Conservation (phyloP, 1,284 basidiomycete genomes). For the Irpex rosettiformis region DNA sequence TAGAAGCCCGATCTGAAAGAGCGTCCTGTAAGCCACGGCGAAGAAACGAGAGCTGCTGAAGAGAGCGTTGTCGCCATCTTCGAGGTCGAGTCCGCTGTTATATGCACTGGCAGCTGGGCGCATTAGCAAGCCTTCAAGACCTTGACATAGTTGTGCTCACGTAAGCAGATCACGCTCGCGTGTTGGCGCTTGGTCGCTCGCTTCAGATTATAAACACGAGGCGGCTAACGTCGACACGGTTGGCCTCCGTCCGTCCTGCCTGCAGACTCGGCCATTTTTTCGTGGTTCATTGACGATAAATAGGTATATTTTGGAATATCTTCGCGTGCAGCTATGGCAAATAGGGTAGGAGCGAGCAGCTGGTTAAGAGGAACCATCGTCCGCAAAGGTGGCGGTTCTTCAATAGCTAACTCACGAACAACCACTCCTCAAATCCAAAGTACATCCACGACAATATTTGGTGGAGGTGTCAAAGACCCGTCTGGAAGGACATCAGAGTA, state of each 20-base stretch:
- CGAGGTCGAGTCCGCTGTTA: neutral
- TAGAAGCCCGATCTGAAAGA: neutral
- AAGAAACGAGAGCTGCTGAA: neutral
- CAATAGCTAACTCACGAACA: slow-evolving; percentile 46
- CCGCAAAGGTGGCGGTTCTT: slow-evolving; percentile 55
- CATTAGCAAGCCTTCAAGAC: neutral
- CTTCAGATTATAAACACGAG: too few species aligned
- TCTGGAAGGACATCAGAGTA: slow-evolving; percentile 77
- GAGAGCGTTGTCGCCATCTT: neutral
- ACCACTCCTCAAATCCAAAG: slow-evolving; percentile 68
- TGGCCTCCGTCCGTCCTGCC: too few species aligned
- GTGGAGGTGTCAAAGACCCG: slow-evolving; percentile 78
- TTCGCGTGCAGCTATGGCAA: slow-evolving; percentile 1
- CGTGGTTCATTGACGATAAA: neutral
- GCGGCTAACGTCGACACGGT: too few species aligned
- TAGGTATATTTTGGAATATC: too few species aligned
- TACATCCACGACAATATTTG: slow-evolving; percentile 68
- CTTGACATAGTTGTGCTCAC: neutral
- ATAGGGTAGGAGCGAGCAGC: slow-evolving; percentile 8
- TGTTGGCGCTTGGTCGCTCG: neutral
- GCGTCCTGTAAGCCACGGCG: neutral
- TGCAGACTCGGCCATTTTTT: too few species aligned
- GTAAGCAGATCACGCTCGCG: neutral
- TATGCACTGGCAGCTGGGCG: neutral
- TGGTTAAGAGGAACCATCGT: slow-evolving; percentile 74